These are phyloP conservation scores for Ogataea saltuana DNA, from an alignment of 805 yeast genomes.

Conservation along the genomic window DNA sequence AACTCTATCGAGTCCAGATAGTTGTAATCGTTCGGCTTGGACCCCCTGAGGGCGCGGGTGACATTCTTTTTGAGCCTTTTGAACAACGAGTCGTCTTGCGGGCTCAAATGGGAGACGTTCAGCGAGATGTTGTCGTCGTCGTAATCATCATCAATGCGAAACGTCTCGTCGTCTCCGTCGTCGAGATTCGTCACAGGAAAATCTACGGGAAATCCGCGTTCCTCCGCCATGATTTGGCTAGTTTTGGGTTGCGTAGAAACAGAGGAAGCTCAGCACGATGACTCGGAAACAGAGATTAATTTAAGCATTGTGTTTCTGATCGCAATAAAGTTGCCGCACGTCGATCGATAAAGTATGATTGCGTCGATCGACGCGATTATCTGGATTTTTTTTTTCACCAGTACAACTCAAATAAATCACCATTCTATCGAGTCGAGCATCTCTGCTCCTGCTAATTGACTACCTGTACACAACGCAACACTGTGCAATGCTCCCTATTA, in stretches of 20 bases:
- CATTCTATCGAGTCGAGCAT: too few species aligned
- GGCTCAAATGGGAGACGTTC: conserved; percentile 12
- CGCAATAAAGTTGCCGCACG: too few species aligned
- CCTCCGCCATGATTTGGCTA: neutral
- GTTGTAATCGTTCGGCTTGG: conserved; percentile 13
- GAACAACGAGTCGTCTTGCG: conserved; percentile 8
- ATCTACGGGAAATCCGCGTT: conserved; percentile 39
- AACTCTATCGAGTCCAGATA: conserved; percentile 31
- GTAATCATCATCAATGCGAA: conserved; percentile 26
- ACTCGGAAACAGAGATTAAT: too few species aligned
- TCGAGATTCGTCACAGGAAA: conserved; percentile 58
- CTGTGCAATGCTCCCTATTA: conserved; percentile 1
- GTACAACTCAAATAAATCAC: too few species aligned
- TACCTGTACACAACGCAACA: too few species aligned
- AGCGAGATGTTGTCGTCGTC: conserved; percentile 20
- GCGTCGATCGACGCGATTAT: conserved; percentile 2
- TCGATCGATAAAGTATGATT: too few species aligned
- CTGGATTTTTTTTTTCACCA: neutral
- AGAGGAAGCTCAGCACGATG: too few species aligned
- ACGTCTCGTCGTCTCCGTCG: conserved; percentile 36
- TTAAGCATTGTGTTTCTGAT: too few species aligned
- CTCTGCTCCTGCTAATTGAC: too few species aligned
- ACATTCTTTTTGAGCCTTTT: conserved; percentile 12
- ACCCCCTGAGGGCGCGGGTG: conserved; percentile 6
- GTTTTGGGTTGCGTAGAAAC: neutral